Conservation (phyloP, 768 basidiomycete species). For the Agaricus sinodeliciosus region DNA sequence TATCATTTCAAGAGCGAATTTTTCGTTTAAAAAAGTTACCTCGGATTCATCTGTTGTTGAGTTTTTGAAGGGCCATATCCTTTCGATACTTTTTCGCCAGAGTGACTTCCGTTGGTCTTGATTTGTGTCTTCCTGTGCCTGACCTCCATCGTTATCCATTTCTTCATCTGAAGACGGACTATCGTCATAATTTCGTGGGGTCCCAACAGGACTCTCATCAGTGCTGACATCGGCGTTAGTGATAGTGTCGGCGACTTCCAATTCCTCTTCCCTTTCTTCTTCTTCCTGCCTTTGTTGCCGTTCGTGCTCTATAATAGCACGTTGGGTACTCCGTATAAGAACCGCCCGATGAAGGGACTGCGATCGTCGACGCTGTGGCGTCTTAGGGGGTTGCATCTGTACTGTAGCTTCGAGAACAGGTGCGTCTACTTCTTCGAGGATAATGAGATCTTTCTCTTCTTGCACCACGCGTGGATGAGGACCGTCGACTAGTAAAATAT, state of each 20-base stretch:
- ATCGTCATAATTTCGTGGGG: slow-evolving; percentile 19
- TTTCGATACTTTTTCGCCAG: slow-evolving; percentile 39
- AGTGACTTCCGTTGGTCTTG: slow-evolving; percentile 24
- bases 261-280: slow-evolving; percentile 43
- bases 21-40: slow-evolving; percentile 11
- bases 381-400: slow-evolving; percentile 21
- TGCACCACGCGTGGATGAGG: slow-evolving; percentile 62
- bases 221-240: slow-evolving; percentile 26
- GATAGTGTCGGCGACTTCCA: slow-evolving; percentile 38
- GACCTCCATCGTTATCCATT: slow-evolving; percentile 15
- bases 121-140: slow-evolving; percentile 21
- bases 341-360: slow-evolving; percentile 60
- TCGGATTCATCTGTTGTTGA: slow-evolving; percentile 14
- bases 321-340: slow-evolving; percentile 62
- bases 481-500: slow-evolving; percentile 58
- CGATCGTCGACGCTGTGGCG: slow-evolving; percentile 30
- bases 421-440: slow-evolving; percentile 59
- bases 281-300: slow-evolving; percentile 44
- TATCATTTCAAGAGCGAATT: neutral
- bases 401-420: slow-evolving; percentile 15
- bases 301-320: slow-evolving; percentile 46
- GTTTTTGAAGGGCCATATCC: slow-evolving; percentile 34
- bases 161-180: slow-evolving; percentile 15
- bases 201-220: slow-evolving; percentile 15
- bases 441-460: slow-evolving; percentile 64